Base-by-base conservation (phyloP, 1,284 basidiomycete species). In the Moesziomyces antarcticus region DNA sequence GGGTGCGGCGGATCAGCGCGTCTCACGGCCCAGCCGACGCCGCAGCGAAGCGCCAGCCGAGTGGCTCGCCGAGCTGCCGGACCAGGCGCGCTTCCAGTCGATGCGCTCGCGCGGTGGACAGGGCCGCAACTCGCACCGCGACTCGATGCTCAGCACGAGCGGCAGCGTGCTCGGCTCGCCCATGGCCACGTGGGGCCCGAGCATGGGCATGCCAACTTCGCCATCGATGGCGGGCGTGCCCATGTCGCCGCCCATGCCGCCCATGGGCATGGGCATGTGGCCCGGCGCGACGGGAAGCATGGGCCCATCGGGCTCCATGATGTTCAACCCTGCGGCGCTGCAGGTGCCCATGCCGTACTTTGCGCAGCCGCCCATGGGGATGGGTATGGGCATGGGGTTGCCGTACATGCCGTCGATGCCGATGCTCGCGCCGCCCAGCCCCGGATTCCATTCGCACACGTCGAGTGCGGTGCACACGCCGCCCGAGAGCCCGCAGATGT, bases 41-140 rank as follows among this genome's bases (percentile, higher is more conserved):
- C 55, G 63, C 18, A 72, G 69, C 42, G 63, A 66, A 25, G 69
- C 69, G 11, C 69, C 69, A 1, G n/a, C 62, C 8, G 69, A 72
- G 27, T 72, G 69, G 69, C 7, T 56, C 8, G 42, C 45, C 14
- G 69, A 72, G 14, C 9, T 57, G 53, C 46, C 61, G 18, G 33
- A 37, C 14, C 58, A 56, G 14, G 25, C 30, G 13, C 55, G 46
- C n/a, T 56, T 56, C 46, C 44, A 47, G 24, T 61, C 64, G 44
- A 46, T 56, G 5, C 49, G 53, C 13, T 50, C 57, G 5, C 24
- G 50, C 30, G 47, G 51, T 10, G 46, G 44, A 9, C 27, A 14
- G 22, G 30, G 25, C 21, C 42, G 59, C 25, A 62, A 42, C 41
- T n/a, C 35, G 30, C 51, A 50, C 21, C 47, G 60, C 9, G 68